Evolutionary conservation across 306 rosid genomes (phyloP).

Genomic region (Dicorynia guianensis): DNA sequence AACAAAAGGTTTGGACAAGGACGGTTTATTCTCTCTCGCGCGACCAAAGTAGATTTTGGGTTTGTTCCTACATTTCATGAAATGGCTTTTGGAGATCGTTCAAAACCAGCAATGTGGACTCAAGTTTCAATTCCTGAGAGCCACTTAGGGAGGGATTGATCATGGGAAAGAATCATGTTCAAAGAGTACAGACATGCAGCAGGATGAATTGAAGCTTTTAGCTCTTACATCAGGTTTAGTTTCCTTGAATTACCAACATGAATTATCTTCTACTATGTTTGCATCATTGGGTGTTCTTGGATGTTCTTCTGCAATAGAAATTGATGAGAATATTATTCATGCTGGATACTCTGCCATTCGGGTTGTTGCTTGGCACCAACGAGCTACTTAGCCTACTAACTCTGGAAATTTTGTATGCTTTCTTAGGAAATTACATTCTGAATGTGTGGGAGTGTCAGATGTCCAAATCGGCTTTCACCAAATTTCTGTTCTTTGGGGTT

Average conservation of each 20-base stretch:
- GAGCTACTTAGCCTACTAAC: slow-evolving; percentile 68
- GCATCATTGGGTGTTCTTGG: slow-evolving; percentile 55
- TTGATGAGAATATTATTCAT: slow-evolving; percentile 61
- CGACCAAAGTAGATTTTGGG: slow-evolving; percentile 60
- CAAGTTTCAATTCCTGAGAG: slow-evolving; percentile 74
- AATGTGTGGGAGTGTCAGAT: slow-evolving; percentile 70
- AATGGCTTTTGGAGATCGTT: slow-evolving; percentile 93
- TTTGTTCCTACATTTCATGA: slow-evolving; percentile 70
- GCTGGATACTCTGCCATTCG: slow-evolving; percentile 89
- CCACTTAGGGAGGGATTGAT: slow-evolving; percentile 73
- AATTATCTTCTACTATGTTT: slow-evolving; percentile 56
- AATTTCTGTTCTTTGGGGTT: slow-evolving; percentile 75
- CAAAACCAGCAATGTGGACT: slow-evolving; percentile 81
- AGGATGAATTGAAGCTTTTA: slow-evolving; percentile 64
- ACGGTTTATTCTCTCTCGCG: slow-evolving; percentile 61
- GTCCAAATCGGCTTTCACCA: slow-evolving; percentile 65
- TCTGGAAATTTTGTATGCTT: slow-evolving; percentile 68
- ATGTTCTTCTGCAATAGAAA: slow-evolving; percentile 55
- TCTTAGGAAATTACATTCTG: slow-evolving; percentile 84
- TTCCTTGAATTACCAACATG: slow-evolving; percentile 66
- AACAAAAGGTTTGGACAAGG: slow-evolving; percentile 46
- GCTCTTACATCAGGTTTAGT: slow-evolving; percentile 53
- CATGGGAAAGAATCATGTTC: slow-evolving; percentile 56
- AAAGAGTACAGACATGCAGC: slow-evolving; percentile 52
- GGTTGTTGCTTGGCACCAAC: slow-evolving; percentile 89